Conservation (phyloP, 179 eudicot species). For the Carnegiea gigantea region DNA sequence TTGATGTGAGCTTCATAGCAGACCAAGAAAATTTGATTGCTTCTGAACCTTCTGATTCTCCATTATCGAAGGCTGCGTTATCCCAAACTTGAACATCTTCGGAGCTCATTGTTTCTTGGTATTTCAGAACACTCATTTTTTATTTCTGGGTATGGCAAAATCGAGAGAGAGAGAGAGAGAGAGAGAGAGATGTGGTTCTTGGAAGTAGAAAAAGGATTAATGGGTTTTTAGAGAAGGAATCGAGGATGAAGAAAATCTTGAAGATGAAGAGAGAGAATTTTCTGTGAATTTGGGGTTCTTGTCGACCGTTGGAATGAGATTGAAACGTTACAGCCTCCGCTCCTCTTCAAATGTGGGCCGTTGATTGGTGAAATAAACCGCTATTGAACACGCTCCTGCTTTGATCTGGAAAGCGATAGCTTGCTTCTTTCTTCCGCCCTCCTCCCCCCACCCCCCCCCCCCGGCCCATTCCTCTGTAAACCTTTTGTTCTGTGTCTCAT, state of each 20-base stretch:
- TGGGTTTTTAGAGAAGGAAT: slow-evolving; percentile 6
- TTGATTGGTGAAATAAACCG: slow-evolving; percentile 26
- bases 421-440: background rate
- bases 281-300: background rate
- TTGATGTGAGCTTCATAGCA: slow-evolving; percentile 33
- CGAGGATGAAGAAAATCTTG: background rate
- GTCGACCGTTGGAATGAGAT: slow-evolving; percentile 33
- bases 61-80: slow-evolving; percentile 77
- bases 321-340: slow-evolving; percentile 25
- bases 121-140: slow-evolving; percentile 54
- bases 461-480: no score
- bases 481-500: no score
- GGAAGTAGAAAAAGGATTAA: background rate
- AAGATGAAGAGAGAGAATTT: background rate
- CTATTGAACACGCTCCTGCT: slow-evolving; percentile 34
- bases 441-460: no score
- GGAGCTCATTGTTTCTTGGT: slow-evolving; percentile 46
- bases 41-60: slow-evolving; percentile 37
- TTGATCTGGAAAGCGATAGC: slow-evolving; percentile 21
- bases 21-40: slow-evolving; percentile 39
- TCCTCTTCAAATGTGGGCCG: slow-evolving; percentile 30
- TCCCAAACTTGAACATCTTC: slow-evolving; percentile 72
- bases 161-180: slow-evolving; percentile 7
- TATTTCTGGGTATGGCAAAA: background rate
- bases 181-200: background rate